Evolutionary conservation across 805 yeast species (phyloP), one percentile per base, ranked within the genome.

Genomic region (Candida boleticola): DNA sequence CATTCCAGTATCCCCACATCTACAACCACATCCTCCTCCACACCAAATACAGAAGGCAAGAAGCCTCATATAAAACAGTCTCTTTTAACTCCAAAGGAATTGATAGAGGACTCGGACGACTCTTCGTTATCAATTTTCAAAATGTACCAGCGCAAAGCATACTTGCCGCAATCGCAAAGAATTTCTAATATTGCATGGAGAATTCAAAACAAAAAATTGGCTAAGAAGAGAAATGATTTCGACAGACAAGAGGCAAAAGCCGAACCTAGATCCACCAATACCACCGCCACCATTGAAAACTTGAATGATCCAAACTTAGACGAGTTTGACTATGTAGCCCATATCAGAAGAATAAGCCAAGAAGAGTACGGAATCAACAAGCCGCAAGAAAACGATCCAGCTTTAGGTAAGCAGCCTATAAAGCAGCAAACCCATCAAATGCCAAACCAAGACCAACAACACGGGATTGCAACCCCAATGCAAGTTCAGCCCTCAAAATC

Each of bases 271-370:
- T 16, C 11, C 21, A 19, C 7, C 10, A 23, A 23, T 23, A 5
- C 6, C 19, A 6, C 9, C 21, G 5, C 13, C 25, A 16, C 21
- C 7, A 23, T 30, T 26, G 41, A 46, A 19, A 38, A 41, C 35
- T 26, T 44, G 27, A 47, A 52, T 33, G 65, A 60, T 40, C 64
- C 66, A 7, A 57, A 49, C 44, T 47, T 58, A 30, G 73, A 68
- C 36, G 74, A 68, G 36, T 71, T 71, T 48, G 76, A 71, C 53
- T 70, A 71, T 47, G 74, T 70, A 26, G 73, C 73, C 7, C 76
- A 70, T 46, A 71, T 71, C 21, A 53, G 73, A 34, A 55, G 64
- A 34, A 67, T 70, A 37, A 61, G 69, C 41, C 71, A 67, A 50
- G 71, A 64, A 41, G 72, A 66, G 40, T 62, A 56, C 30, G 42